Percentiles rank a stretch among this genome's conserved stretches.
These are phyloP conservation scores for Trichoderma sp. DNA, from an alignment of 2,329 filamentous ascomycete species.

Conservation along the genomic window DNA sequence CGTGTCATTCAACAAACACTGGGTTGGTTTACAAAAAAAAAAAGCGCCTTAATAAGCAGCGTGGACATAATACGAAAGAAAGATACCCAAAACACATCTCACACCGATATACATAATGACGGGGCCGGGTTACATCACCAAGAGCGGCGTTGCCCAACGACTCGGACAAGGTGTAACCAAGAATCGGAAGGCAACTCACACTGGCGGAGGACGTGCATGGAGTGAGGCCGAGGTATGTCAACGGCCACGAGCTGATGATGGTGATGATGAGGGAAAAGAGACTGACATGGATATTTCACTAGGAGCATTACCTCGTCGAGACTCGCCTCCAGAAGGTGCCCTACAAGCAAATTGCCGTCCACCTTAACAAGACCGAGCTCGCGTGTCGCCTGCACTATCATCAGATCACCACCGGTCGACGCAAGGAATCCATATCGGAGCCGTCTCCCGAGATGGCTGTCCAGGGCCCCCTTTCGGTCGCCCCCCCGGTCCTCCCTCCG, in stretches of 20 bases:
- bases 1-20: neutral
- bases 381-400: conserved; percentile 86
- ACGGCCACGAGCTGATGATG: neutral
- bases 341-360: conserved; percentile 83
- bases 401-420: conserved; percentile 76
- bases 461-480: neutral
- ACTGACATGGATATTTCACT: conserved; percentile 9
- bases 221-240: conserved; percentile 74
- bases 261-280: neutral
- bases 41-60: neutral
- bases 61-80: neutral
- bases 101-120: conserved; percentile 39
- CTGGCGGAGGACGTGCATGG: conserved; percentile 76
- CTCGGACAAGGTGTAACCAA: conserved; percentile 61
- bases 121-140: conserved; percentile 47
- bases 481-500: neutral
- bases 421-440: conserved; percentile 55
- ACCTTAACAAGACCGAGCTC: conserved; percentile 83
- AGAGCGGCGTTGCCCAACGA: conserved; percentile 53
- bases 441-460: neutral
- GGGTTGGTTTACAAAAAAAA: conserved; percentile 1
- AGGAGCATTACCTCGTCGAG: conserved; percentile 82
- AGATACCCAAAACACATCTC: neutral
- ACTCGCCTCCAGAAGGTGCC: conserved; percentile 85
- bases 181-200: conserved; percentile 64